Base-by-base conservation (phyloP, 805 yeast genomes). In the Starmerella floris region DNA sequence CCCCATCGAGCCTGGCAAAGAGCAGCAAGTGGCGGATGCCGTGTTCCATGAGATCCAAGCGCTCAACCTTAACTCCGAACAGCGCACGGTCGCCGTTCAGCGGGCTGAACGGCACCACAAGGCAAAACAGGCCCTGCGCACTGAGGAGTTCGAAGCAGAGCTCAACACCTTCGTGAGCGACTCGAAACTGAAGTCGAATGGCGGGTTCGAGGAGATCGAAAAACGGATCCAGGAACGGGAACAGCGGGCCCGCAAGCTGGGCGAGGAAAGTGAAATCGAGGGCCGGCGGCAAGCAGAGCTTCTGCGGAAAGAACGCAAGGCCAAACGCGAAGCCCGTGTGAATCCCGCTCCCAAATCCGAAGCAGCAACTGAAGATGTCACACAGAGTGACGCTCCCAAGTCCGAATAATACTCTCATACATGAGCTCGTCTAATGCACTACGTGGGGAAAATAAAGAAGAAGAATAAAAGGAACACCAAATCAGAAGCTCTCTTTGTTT, bases 191-290 rank as follows among this genome's bases (percentile, higher is more conserved):
- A 83, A 82, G 56, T 79, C 75, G 49, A 73, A 85, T 17, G 96
- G 96, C 5, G 96, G 97, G 1, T 72, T 85, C 19, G 93, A 82
- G 48, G 96, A 84, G 53, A 65, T 83, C 19, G 97, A 88, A 52
- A 67, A 83, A 46, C 51, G 68, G 38, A 67, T 95, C 45, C 68
- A 66, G 51, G 63, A 69, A 47, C 77, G 82, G 50, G 56, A 53
- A 26, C 93, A 84, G 60, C 75, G 70, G 42, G 81, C 81, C 53
- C 62, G 84, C 46, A 76, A 76, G 40, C 62, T 57, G 45, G 60
- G 53, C 30, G 44, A 45, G 23, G 44, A 48, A 44, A 54, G 46
- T 42, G 63, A 61, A 20, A 42, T 42, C 3, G 59, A 55, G 33
- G 60, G 56, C 1, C 44, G 40, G 25, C 43, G 46, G 23, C 47